A percentile compares a stretch with the other conserved stretches of the same genome.
These are phyloP conservation scores for Phoma sp. DNA, from an alignment of 2,329 filamentous ascomycete species.

Conservation along the genomic window DNA sequence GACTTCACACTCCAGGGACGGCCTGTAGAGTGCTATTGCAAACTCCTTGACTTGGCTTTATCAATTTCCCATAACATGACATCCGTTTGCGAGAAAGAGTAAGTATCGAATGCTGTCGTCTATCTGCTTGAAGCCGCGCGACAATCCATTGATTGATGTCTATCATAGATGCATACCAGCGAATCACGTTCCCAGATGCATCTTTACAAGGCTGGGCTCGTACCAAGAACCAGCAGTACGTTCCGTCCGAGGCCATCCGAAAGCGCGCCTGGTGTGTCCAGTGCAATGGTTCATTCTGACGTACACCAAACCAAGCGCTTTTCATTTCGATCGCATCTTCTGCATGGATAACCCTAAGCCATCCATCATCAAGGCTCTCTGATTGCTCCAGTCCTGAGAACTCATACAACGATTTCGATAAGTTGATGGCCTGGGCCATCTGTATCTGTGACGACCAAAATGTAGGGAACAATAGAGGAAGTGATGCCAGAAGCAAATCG, in stretches of 20 bases:
- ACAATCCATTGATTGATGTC: constrained; percentile 17
- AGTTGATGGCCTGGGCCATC: constrained; percentile 8
- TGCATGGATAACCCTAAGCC: constrained; percentile 9
- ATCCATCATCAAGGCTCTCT: constrained; percentile 13
- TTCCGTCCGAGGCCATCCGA: constrained; percentile 1
- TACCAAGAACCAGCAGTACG: constrained; percentile 11
- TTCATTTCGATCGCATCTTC: background rate
- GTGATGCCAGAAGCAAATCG: background rate
- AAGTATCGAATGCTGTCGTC: constrained; percentile 11
- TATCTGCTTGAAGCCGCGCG: constrained; percentile 12
- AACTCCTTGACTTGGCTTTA: too few species aligned
- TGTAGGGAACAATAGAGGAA: constrained; percentile 12
- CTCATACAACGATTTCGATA: constrained; percentile 12
- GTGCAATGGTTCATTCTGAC: constrained; percentile 4
- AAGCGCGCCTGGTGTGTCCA: constrained; percentile 15
- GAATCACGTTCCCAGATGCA: constrained; percentile 4
- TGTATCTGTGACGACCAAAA: constrained; percentile 6
- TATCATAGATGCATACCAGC: constrained; percentile 21
- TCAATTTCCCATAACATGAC: constrained; percentile 17
- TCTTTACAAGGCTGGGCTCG: constrained; percentile 12
- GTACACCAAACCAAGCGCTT: background rate
- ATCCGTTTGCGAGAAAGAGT: constrained; percentile 15
- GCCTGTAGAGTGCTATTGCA: too few species aligned
- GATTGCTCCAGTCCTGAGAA: constrained; percentile 14
- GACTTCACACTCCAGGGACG: too few species aligned